Conservation (phyloP, 768 basidiomycete species). For the Kondoa malvinella region DNA sequence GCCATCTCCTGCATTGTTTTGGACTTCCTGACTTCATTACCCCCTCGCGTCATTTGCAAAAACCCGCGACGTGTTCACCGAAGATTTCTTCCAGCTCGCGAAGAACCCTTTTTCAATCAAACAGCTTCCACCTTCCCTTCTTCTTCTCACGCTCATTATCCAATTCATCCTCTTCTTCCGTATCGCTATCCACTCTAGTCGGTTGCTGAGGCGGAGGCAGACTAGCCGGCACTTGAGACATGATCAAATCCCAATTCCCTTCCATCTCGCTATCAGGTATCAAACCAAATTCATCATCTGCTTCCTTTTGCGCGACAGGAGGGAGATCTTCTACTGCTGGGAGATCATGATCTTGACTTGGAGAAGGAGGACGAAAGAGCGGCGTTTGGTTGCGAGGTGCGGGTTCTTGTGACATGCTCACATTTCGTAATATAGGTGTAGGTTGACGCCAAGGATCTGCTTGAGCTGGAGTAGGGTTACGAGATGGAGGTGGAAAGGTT, state of each 20-base stretch:
- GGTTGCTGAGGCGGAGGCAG: neutral
- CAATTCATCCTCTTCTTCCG: neutral
- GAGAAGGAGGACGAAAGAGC: neutral
- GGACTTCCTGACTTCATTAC: no score
- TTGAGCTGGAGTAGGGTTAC: neutral
- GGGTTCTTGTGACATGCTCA: no score
- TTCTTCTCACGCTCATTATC: neutral
- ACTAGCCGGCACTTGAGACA: neutral
- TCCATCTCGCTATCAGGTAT: neutral
- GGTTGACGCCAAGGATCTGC: neutral
- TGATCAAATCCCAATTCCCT: neutral
- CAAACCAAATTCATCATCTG: conserved; percentile 1
- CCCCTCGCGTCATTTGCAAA: no score
- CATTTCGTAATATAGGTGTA: neutral
- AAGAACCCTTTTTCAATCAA: no score
- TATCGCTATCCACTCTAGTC: neutral
- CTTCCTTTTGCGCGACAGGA: neutral
- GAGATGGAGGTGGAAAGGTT: neutral
- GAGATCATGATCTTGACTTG: neutral
- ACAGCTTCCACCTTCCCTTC: neutral
- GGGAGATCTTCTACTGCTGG: neutral
- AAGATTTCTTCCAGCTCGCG: no score
- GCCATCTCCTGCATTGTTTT: no score
- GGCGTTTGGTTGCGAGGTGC: neutral
- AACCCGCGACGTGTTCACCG: no score